Evolutionary conservation across 306 rosid species (phyloP).

Genomic region (barrel medic (Medicago truncatula)): MtrunA17r5.0-ANR NC_053042.1:27357001-27357500

Average conservation of each 20-base stretch:
- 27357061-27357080: neutral
- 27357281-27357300: neutral
- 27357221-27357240: neutral
- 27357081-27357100: neutral
- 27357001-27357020: neutral
- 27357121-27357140: neutral
- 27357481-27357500: neutral
- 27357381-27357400: neutral
- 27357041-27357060: neutral
- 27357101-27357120: neutral
- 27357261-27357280: conserved; percentile 7
- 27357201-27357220: neutral
- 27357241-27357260: neutral
- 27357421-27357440: neutral
- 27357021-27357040: neutral
- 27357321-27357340: neutral
- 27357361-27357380: neutral
- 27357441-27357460: neutral
- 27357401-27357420: neutral
- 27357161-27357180: neutral
- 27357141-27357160: neutral
- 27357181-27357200: neutral
- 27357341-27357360: neutral
- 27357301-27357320: neutral
- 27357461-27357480: neutral